Conservation (phyloP, 495 filamentous ascomycete species). For the Tuber aestivum region DNA sequence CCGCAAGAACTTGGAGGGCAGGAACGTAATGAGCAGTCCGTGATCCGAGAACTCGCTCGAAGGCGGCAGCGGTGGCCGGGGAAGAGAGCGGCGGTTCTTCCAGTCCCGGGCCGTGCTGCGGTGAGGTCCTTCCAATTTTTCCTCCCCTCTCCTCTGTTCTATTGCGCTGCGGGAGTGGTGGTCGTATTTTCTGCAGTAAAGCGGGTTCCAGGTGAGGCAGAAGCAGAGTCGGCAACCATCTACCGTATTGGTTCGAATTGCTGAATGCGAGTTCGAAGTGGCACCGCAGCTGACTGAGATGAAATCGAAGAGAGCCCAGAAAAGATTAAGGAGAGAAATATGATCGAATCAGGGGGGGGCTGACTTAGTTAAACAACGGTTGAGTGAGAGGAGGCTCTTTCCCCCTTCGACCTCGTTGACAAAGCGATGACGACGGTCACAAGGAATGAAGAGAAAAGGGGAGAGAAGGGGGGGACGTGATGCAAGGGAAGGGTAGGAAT, state of each 20-base stretch:
- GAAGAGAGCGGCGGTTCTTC: conserved; percentile 14
- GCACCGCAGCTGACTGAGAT: background rate
- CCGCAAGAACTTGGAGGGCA: conserved; percentile 11
- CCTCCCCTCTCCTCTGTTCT: conserved; percentile 27
- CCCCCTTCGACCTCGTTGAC: background rate
- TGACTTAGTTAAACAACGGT: background rate
- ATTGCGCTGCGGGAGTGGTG: conserved; percentile 24
- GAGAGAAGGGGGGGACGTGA: background rate
- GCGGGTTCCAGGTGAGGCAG: conserved; percentile 33
- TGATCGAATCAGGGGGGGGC: background rate
- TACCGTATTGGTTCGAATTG: background rate
- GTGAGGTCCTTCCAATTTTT: conserved; percentile 27
- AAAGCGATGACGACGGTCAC: background rate
- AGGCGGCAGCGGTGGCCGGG: conserved; percentile 20
- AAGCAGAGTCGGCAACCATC: conserved; percentile 25
- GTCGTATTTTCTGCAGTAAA: conserved; percentile 21
- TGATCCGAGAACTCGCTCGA: conserved; percentile 18
- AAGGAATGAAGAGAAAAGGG: background rate
- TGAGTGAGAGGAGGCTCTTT: background rate
- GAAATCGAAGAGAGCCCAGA: background rate
- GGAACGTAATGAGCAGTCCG: background rate
- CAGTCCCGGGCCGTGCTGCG: conserved; percentile 27
- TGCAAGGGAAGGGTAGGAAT: background rate
- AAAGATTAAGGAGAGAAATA: background rate
- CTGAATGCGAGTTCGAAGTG: background rate